A percentile compares a stretch with the other conserved stretches of the same genome.
phyloP scores from a whole-genome alignment of 805 yeast species.

The Pichia cephalocereana region DNA sequence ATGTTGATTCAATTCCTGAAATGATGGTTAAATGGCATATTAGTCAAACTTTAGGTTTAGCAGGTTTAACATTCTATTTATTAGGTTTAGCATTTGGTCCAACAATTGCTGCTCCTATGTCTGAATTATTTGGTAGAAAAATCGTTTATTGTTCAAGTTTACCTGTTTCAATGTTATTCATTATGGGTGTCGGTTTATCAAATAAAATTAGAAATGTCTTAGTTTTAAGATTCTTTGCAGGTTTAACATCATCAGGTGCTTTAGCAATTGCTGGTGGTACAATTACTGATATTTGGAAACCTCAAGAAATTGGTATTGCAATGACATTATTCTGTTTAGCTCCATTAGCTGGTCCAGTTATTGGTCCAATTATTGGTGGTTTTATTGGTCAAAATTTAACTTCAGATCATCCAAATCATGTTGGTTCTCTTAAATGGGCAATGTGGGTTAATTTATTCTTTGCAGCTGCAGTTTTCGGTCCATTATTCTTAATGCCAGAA shows the following conservation, averaged over 20 bases:
- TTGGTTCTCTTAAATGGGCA: slow-evolving; percentile 58
- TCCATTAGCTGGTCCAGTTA: slow-evolving; percentile 72
- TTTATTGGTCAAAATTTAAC: slow-evolving; percentile 48
- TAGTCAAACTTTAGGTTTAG: slow-evolving; percentile 50
- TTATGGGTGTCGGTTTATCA: slow-evolving; percentile 65
- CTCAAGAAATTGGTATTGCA: slow-evolving; percentile 59
- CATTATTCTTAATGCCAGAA: slow-evolving; percentile 45
- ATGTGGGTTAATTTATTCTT: slow-evolving; percentile 66
- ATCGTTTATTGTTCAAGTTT: slow-evolving; percentile 49
- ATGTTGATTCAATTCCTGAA: slow-evolving; percentile 54
- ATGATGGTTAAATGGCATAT: slow-evolving; percentile 39
- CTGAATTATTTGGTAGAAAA: slow-evolving; percentile 62
- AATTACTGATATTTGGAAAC: slow-evolving; percentile 66
- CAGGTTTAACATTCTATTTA: slow-evolving; percentile 64
- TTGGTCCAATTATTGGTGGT: slow-evolving; percentile 70
- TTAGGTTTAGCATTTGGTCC: slow-evolving; percentile 69
- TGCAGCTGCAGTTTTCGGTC: slow-evolving; percentile 46
- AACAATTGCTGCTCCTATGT: slow-evolving; percentile 60
- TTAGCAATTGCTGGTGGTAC: slow-evolving; percentile 83
- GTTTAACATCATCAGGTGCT: slow-evolving; percentile 72
- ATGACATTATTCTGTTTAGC: slow-evolving; percentile 71
- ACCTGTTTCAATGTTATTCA: slow-evolving; percentile 61
- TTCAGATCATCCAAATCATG: slow-evolving; percentile 8
- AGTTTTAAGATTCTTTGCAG: slow-evolving; percentile 65
- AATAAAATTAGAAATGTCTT: slow-evolving; percentile 51